Evolutionary conservation across 148 eudicot genomes (phyloP), one percentile per base, ranked within the genome.

Genomic region (Tetragonia tetragonoides): DNA sequence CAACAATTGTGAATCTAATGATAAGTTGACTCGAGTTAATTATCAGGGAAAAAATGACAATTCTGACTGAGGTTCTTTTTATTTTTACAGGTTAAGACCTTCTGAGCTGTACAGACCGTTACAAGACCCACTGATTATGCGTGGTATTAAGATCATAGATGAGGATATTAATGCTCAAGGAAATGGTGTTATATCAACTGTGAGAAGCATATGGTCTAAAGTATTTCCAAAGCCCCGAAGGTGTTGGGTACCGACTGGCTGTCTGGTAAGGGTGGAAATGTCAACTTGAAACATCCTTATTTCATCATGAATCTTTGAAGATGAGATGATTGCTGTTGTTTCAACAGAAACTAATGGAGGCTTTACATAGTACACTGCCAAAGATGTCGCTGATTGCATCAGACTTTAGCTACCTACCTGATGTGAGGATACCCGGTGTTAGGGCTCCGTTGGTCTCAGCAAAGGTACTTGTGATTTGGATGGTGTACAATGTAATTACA

Each of bases 381-480:
- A 95, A 89, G 88, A 95, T 95, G 98, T 95, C 98, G 28, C 78
- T 95, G 77, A 89, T 95, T 64, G 94, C 94, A 40, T 95, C 98
- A 37, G 98, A 95, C 87, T 95, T 95, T 84, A 95, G 89, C 85
- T 92, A 87, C 86, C 92, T 95, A 51, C 98, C 97, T 78, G 96
- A 92, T 82, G 97, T 95, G 79, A 92, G 78, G 85, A 70, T 91
- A 81, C 87, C 88, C 71, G 98, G 98, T 83, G 89, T 91, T 46
- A 90, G 98, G 83, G 98, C 98, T 87, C 98, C 98, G 8, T 78
- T 95, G 82, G 98, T 95, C 69, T 87, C 98, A 75, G 84, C 86
- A 47, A 95, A 95, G 97, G 98, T 95, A 84, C 20, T 47, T 56
- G 6, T 63, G 46, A 11, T 53, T 46, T 47, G n/a, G 68, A 68